phyloP scores from a whole-genome alignment of 805 yeast species.

The Sugiyamaella mastotermitis region DNA sequence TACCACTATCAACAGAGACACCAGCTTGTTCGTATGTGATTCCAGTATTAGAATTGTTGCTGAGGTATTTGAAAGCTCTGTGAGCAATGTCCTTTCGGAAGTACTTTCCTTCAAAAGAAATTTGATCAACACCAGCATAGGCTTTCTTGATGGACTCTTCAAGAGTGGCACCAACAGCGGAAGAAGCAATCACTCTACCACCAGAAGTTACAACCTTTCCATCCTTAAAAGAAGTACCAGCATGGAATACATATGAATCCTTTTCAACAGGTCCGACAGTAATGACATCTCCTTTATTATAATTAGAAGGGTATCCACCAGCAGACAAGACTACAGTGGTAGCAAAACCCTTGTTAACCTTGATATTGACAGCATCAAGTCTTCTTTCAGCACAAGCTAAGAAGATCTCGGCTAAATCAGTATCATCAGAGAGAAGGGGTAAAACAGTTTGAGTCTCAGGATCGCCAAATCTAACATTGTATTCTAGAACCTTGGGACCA shows the following conservation, averaged over 20 bases:
- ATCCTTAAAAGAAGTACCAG: slow-evolving; percentile 70
- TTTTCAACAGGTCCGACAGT: slow-evolving; percentile 40
- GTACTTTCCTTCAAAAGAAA: slow-evolving; percentile 68
- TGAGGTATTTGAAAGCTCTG: slow-evolving; percentile 66
- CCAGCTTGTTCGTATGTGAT: slow-evolving; percentile 95
- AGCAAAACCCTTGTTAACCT: slow-evolving; percentile 51
- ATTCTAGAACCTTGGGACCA: slow-evolving; percentile 94
- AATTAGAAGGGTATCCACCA: slow-evolving; percentile 91
- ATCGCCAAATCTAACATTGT: slow-evolving; percentile 97
- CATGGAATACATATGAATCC: slow-evolving; percentile 81
- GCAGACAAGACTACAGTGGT: slow-evolving; percentile 96
- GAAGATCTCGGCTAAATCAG: slow-evolving; percentile 92
- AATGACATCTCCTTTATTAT: slow-evolving; percentile 81
- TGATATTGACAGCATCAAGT: slow-evolving; percentile 70
- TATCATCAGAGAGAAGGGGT: slow-evolving; percentile 71
- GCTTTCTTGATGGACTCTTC: slow-evolving; percentile 81
- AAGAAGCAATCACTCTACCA: slow-evolving; percentile 94
- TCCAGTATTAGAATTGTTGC: slow-evolving; percentile 10
- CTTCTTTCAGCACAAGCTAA: slow-evolving; percentile 92
- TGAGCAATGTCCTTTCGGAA: slow-evolving; percentile 93
- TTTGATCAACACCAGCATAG: slow-evolving; percentile 74
- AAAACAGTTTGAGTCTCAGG: slow-evolving; percentile 98
- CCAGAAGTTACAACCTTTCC: slow-evolving; percentile 78
- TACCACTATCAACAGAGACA: slow-evolving; percentile 96
- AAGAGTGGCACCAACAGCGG: slow-evolving; percentile 73